A percentile compares a stretch with the other conserved stretches of the same genome.
phyloP scores from a whole-genome alignment of 192 early-diverging fungal species.

The Linnemannia schmuckeri region DNA sequence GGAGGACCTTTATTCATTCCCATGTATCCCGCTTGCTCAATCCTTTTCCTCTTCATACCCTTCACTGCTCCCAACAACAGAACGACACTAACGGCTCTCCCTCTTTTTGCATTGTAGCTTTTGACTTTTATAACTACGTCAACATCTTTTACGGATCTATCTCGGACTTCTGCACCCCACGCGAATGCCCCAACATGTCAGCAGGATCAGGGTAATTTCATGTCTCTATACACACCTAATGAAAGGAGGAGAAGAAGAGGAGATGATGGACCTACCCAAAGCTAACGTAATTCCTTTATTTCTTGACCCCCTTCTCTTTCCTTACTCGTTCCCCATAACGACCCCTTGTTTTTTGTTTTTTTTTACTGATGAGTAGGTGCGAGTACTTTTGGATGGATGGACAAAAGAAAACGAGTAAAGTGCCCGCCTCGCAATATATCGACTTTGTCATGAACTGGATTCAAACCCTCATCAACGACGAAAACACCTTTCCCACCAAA shows the following conservation, averaged over 20 bases:
- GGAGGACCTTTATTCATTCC: neutral
- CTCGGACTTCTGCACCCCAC: conserved; percentile 88
- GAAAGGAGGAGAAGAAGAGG: neutral
- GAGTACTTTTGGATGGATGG: conserved; percentile 97
- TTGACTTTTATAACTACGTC: conserved; percentile 95
- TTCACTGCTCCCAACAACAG: neutral
- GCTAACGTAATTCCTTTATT: conserved; percentile 7
- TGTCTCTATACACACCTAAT: neutral
- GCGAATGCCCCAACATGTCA: conserved; percentile 87
- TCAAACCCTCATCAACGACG: conserved; percentile 89
- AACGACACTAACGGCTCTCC: neutral
- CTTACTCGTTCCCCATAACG: neutral
- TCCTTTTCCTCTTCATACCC: neutral
- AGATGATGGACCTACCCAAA: neutral
- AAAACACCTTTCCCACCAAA: conserved; percentile 94
- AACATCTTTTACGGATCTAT: conserved; percentile 93
- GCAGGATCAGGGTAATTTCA: conserved; percentile 77
- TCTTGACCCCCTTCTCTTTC: neutral
- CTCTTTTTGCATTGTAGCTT: conserved; percentile 54
- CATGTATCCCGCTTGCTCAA: too few species aligned
- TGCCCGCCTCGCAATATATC: conserved; percentile 95
- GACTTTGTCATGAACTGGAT: conserved; percentile 93
- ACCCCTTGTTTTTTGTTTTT: neutral
- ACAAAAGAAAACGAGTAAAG: conserved; percentile 79
- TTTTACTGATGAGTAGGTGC: conserved; percentile 35